Conservation (phyloP, 1,284 basidiomycete genomes). For the Cutaneotrichosporon cyanovorans region DNA sequence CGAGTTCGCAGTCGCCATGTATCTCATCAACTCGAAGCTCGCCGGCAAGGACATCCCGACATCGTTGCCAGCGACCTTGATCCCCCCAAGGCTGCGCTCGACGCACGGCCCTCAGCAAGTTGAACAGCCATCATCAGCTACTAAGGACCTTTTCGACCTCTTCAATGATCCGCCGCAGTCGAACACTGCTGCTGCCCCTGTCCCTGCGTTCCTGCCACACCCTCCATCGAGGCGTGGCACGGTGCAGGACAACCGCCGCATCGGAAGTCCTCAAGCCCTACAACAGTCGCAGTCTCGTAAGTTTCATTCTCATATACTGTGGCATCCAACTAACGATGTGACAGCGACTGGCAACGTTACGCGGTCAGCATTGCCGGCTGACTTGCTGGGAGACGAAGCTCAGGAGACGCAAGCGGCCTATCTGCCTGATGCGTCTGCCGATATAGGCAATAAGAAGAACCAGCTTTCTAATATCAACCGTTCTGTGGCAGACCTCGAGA, state of each 20-base stretch:
- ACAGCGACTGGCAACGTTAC: neutral
- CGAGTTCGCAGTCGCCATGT: slow-evolving; percentile 93
- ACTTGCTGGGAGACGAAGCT: slow-evolving; percentile 41
- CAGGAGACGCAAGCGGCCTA: slow-evolving; percentile 13
- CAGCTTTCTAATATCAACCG: slow-evolving; percentile 72
- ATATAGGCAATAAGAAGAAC: slow-evolving; percentile 78
- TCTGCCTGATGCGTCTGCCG: slow-evolving; percentile 49
- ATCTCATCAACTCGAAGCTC: slow-evolving; percentile 83
- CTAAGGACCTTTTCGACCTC: slow-evolving; percentile 44
- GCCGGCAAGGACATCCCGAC: slow-evolving; percentile 74
- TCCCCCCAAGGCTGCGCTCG: slow-evolving; percentile 58
- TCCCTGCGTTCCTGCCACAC: slow-evolving; percentile 23
- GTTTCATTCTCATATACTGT: neutral
- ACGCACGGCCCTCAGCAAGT: neutral
- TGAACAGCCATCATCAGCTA: slow-evolving; percentile 14
- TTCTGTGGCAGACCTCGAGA: slow-evolving; percentile 32
- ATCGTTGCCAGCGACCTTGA: slow-evolving; percentile 61
- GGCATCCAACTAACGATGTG: no score
- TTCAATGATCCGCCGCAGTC: slow-evolving; percentile 30
- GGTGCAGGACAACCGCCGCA: neutral
- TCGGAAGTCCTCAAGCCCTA: neutral
- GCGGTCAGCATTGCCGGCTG: slow-evolving; percentile 5
- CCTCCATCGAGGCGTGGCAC: slow-evolving; percentile 16
- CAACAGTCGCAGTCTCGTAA: neutral
- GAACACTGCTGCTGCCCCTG: slow-evolving; percentile 5